phyloP scores from a whole-genome alignment of 1,139 yeast species.

The Hyphopichia burtonii region DNA sequence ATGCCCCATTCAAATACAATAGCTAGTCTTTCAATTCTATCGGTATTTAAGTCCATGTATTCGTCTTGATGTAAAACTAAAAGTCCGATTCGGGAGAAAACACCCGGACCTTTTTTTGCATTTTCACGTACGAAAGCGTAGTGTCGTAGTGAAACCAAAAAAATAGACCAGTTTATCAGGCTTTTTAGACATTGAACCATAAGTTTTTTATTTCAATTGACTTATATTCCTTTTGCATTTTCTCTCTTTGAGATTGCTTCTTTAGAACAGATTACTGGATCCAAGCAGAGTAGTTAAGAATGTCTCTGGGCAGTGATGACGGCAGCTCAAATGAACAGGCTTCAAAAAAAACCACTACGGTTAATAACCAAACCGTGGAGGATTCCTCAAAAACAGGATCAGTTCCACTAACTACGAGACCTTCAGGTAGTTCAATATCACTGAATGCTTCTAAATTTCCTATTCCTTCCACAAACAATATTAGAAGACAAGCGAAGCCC shows the following conservation, averaged over 20 bases:
- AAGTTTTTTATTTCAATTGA: too few relatives aligned
- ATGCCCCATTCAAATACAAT: too few relatives aligned
- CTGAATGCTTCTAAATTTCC: background rate
- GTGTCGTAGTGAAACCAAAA: too few relatives aligned
- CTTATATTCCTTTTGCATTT: too few relatives aligned
- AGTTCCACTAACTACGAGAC: background rate
- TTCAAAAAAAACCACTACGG: background rate
- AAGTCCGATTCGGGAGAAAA: background rate
- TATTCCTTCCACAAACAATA: background rate
- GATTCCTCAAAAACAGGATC: background rate
- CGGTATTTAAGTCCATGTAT: background rate
- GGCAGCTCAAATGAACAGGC: background rate
- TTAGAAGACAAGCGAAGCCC: background rate
- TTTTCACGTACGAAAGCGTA: too few relatives aligned
- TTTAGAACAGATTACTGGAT: too few relatives aligned
- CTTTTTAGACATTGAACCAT: too few relatives aligned
- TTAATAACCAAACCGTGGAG: slow-evolving; percentile 1
- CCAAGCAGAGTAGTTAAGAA: background rate
- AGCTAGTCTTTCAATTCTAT: too few relatives aligned
- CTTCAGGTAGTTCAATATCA: background rate
- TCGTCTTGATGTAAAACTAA: background rate
- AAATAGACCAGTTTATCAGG: background rate
- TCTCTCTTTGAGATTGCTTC: too few relatives aligned
- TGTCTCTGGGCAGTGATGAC: background rate
- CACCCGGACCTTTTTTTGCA: background rate